phyloP scores from a whole-genome alignment of 2,329 filamentous ascomycete species.

The Metarhizium brunneum region DNA sequence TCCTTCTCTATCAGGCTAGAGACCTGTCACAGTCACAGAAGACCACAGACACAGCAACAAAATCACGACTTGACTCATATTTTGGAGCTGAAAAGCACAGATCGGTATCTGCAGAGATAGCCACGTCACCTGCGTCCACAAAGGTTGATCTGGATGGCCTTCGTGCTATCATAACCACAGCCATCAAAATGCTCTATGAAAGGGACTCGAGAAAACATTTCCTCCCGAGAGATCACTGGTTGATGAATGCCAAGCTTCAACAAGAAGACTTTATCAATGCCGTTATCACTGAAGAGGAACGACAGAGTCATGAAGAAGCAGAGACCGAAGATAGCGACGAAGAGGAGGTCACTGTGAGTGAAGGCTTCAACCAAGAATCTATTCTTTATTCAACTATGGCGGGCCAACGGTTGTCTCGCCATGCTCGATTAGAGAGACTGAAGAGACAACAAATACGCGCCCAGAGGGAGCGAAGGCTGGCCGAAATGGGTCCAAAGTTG shows the following conservation, averaged over 20 bases:
- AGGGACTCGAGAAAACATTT: conserved; percentile 84
- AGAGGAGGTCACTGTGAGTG: conserved; percentile 24
- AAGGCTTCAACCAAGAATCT: conserved; percentile 17
- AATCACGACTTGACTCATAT: conserved; percentile 20
- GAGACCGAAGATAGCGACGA: conserved; percentile 14
- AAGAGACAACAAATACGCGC: conserved; percentile 56
- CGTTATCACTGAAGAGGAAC: conserved; percentile 81
- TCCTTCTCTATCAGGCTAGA: conserved; percentile 73
- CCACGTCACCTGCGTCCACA: conserved; percentile 9
- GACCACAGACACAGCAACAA: conserved; percentile 12
- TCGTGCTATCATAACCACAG: conserved; percentile 67
- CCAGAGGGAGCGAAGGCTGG: conserved; percentile 61
- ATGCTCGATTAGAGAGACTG: conserved; percentile 54
- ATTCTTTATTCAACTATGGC: conserved; percentile 28
- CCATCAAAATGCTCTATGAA: conserved; percentile 84
- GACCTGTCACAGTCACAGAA: conserved; percentile 37
- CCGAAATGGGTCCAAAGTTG: conserved; percentile 73
- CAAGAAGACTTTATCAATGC: conserved; percentile 81
- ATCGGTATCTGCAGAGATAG: background rate
- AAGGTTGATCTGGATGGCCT: conserved; percentile 65
- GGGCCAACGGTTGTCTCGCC: conserved; percentile 51
- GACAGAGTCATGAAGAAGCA: conserved; percentile 50
- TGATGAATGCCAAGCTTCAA: conserved; percentile 83
- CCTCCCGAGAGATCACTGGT: conserved; percentile 76
- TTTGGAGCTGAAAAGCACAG: conserved; percentile 10